These are phyloP conservation scores for Paecilomyces dactylethromorphus DNA, from an alignment of 2,329 filamentous ascomycete genomes.

Conservation along the genomic window DNA sequence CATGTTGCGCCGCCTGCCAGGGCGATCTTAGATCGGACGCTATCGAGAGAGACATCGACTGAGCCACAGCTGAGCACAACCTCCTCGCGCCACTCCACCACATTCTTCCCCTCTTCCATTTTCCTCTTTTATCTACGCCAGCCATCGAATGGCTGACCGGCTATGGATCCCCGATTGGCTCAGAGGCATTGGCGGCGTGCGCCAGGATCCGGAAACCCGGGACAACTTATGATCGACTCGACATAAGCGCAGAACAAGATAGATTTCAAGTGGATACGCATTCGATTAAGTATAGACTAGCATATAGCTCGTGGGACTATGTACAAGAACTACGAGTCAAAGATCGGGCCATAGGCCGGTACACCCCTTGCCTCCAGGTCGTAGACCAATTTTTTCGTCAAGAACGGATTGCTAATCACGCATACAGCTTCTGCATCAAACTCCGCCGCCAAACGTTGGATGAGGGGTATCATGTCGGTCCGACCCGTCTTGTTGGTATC, in stretches of 20 bases:
- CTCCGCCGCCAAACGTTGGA: conserved; percentile 44
- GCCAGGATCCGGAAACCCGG: neutral
- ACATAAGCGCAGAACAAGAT: neutral
- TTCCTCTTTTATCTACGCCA: neutral
- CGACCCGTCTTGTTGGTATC: conserved; percentile 57
- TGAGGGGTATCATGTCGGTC: conserved; percentile 54
- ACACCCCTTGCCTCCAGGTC: conserved; percentile 60
- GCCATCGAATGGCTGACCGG: neutral
- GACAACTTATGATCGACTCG: neutral
- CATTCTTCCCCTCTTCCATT: neutral
- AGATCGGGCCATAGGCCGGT: conserved; percentile 66
- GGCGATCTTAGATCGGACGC: neutral
- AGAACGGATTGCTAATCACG: conserved; percentile 62
- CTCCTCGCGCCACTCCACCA: neutral
- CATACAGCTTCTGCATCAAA: conserved; percentile 60
- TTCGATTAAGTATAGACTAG: neutral
- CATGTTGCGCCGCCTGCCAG: too few species aligned
- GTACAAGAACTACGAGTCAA: conserved; percentile 50
- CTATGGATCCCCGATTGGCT: neutral
- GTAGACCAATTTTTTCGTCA: conserved; percentile 64
- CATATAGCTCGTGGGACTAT: neutral
- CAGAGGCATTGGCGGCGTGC: neutral
- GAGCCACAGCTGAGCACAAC: neutral
- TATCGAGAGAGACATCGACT: neutral
- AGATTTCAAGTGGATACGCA: neutral